phyloP scores from a whole-genome alignment of 2,329 filamentous ascomycete species.

The Diplodia intermedia region DNA sequence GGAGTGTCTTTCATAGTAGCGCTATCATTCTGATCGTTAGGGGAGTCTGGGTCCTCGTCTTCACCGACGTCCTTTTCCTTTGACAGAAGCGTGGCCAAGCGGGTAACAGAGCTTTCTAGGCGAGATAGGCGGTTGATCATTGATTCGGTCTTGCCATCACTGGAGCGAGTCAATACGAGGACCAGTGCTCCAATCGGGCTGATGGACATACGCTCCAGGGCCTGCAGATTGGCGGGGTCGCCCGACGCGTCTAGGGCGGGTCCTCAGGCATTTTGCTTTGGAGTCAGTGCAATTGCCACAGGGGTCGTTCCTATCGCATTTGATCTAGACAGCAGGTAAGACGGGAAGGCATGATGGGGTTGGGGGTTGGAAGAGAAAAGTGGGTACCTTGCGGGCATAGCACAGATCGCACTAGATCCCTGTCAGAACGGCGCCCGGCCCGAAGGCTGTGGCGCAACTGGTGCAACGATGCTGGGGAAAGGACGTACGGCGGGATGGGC shows the following conservation, averaged over 20 bases:
- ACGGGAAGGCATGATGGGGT: background rate
- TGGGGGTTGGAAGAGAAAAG: background rate
- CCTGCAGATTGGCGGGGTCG: slow-evolving; percentile 21
- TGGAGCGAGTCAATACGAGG: background rate
- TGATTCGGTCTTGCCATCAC: slow-evolving; percentile 29
- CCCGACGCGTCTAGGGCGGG: slow-evolving; percentile 33
- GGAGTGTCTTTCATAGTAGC: background rate
- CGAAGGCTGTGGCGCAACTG: background rate
- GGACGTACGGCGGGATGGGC: slow-evolving; percentile 26
- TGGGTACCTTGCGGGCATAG: slow-evolving; percentile 30
- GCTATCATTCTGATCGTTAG: background rate
- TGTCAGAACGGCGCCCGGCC: background rate
- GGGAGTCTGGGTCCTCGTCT: background rate
- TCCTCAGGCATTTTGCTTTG: slow-evolving; percentile 43
- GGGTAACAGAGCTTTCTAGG: slow-evolving; percentile 26
- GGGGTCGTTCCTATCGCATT: slow-evolving; percentile 46
- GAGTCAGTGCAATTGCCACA: slow-evolving; percentile 42
- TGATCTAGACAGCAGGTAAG: slow-evolving; percentile 39
- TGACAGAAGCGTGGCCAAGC: slow-evolving; percentile 16
- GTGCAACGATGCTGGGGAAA: background rate
- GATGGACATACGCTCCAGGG: slow-evolving; percentile 11
- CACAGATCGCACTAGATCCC: slow-evolving; percentile 22
- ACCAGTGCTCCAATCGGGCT: background rate
- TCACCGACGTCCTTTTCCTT: background rate
- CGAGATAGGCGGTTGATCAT: slow-evolving; percentile 21